A percentile compares a stretch with the other conserved stretches of the same genome.
Evolutionary conservation across 1,139 yeast species (phyloP).

Genomic region (Sugiyamaella neomexicana): DNA sequence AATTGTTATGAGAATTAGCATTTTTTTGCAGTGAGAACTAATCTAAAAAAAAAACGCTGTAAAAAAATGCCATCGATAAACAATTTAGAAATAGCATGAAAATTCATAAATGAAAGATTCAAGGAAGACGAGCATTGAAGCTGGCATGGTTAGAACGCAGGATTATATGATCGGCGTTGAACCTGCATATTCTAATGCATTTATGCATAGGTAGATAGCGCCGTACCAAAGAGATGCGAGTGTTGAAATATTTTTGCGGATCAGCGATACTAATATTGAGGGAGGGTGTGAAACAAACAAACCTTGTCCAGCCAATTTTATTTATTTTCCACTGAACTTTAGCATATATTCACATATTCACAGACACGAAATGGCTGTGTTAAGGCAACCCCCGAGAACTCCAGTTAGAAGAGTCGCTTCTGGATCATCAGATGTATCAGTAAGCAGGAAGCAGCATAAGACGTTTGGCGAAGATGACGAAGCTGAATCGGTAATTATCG

Average conservation of each 20-base stretch:
- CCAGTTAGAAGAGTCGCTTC: constrained; percentile 11
- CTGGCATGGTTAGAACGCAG: too few relatives aligned
- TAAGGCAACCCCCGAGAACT: constrained; percentile 16
- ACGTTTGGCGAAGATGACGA: constrained; percentile 18
- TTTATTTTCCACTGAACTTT: background rate
- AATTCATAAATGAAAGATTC: background rate
- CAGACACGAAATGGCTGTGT: constrained; percentile 8
- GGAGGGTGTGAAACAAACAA: background rate
- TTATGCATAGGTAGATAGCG: background rate
- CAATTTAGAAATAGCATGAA: background rate
- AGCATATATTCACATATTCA: background rate
- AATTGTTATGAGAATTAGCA: too few relatives aligned
- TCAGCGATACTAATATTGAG: background rate
- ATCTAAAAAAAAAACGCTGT: background rate
- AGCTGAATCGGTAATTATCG: constrained; percentile 1
- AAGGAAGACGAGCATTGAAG: background rate
- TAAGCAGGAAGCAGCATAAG: constrained; percentile 10
- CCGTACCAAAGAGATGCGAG: background rate
- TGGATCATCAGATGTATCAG: constrained; percentile 2
- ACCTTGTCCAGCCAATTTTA: background rate
- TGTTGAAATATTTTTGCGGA: background rate
- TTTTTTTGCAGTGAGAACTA: background rate
- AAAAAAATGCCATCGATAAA: background rate
- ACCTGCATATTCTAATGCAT: background rate
- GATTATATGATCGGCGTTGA: background rate